Evolutionary conservation across 306 rosid species (phyloP).

Genomic region (Glycine tomentella): DNA sequence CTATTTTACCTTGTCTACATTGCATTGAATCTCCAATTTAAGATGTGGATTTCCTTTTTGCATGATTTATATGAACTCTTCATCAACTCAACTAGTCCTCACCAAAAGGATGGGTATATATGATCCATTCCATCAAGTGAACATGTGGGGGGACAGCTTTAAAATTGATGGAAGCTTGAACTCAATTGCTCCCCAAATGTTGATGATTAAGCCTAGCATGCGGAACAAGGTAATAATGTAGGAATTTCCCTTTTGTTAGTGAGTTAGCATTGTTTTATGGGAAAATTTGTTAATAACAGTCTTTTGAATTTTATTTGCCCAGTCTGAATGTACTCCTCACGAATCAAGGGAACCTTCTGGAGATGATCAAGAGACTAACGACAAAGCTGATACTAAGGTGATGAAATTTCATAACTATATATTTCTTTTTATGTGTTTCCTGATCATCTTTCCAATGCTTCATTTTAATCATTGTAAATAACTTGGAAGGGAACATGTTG

Average conservation of each 20-base stretch:
- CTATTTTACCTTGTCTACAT: neutral
- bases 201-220: constrained; percentile 53
- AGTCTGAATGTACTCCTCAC: constrained; percentile 62
- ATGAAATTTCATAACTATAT: constrained; percentile 21
- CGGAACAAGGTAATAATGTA: constrained; percentile 60
- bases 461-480: neutral
- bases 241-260: constrained; percentile 13
- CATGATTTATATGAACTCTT: constrained; percentile 61
- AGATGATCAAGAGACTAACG: constrained; percentile 64
- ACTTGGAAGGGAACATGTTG: constrained; percentile 1
- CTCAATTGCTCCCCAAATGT: constrained; percentile 53
- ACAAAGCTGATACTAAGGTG: constrained; percentile 62
- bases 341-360: constrained; percentile 59
- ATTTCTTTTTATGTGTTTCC: neutral
- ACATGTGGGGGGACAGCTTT: constrained; percentile 70
- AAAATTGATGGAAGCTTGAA: constrained; percentile 58
- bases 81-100: constrained; percentile 61
- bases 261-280: constrained; percentile 19
- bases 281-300: constrained; percentile 18
- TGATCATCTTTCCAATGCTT: neutral
- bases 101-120: constrained; percentile 76
- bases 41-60: constrained; percentile 10
- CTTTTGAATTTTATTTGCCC: constrained; percentile 41
- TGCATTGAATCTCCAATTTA: constrained; percentile 21
- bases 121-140: constrained; percentile 77